phyloP scores from a whole-genome alignment of 345 rosid genomes.

The Rhizophora mangle region DNA sequence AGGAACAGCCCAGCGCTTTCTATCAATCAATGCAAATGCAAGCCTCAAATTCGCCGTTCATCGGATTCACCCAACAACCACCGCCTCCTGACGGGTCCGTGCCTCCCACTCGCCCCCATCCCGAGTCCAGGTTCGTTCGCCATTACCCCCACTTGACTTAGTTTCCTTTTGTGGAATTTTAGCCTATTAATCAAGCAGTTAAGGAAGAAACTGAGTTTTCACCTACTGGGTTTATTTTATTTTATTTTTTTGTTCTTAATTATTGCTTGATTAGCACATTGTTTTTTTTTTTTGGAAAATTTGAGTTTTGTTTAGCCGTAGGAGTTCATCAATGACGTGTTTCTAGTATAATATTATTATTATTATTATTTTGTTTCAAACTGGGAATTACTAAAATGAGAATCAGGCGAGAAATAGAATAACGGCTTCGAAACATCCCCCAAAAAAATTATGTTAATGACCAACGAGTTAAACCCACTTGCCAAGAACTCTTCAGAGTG shows the following conservation, averaged over 20 bases:
- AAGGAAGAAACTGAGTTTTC: no score
- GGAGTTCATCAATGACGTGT: no score
- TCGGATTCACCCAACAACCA: constrained; percentile 33
- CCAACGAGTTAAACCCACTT: neutral
- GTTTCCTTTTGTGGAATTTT: neutral
- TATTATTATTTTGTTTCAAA: no score
- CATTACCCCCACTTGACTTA: neutral
- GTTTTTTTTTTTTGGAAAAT: neutral
- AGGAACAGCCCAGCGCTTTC: constrained; percentile 12
- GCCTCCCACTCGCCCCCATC: constrained; percentile 19
- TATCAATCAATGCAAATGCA: constrained; percentile 21
- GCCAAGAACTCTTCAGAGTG: no score
- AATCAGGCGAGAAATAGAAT: no score
- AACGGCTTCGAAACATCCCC: no score
- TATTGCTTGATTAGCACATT: neutral
- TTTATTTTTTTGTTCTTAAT: neutral
- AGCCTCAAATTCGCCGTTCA: constrained; percentile 18
- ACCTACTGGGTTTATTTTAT: neutral
- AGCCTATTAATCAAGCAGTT: no score
- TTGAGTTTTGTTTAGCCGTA: neutral
- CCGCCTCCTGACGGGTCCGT: constrained; percentile 21
- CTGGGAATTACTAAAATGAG: no score
- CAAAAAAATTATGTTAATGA: no score
- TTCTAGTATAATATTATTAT: no score
- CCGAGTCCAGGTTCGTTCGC: constrained; percentile 23